Percentiles rank a stretch among this genome's conserved stretches.
phyloP scores from a whole-genome alignment of 306 rosid species.

The Lathyrus sativus region DNA sequence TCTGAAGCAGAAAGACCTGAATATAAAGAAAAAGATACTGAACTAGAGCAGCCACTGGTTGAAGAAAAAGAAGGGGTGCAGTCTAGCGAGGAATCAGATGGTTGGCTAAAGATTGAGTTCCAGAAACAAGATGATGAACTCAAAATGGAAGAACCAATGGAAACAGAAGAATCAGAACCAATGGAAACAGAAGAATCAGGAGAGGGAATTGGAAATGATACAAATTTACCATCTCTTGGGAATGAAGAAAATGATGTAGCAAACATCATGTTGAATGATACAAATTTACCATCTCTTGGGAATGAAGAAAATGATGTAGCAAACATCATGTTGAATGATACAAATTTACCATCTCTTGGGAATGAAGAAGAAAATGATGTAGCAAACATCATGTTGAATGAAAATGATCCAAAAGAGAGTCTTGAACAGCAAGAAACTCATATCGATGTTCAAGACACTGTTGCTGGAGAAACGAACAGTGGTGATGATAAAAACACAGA shows the following conservation, averaged over 20 bases:
- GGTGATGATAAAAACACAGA: too few species aligned
- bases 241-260: constrained; percentile 25
- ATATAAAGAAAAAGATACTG: constrained; percentile 5
- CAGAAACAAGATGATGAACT: constrained; percentile 31
- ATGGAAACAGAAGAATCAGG: background rate
- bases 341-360: background rate
- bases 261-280: background rate
- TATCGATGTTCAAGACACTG: background rate
- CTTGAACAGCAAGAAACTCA: background rate
- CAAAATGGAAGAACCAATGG: background rate
- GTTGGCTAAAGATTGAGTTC: constrained; percentile 23
- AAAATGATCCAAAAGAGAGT: constrained; percentile 10
- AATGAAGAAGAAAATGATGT: constrained; percentile 29
- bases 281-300: background rate
- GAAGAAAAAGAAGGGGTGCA: constrained; percentile 38
- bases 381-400: background rate
- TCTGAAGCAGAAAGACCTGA: background rate
- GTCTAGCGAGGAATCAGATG: constrained; percentile 32
- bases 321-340: background rate
- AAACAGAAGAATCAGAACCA: background rate
- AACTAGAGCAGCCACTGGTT: constrained; percentile 10
- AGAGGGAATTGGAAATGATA: background rate
- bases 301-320: constrained; percentile 25
- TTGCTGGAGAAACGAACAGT: background rate
- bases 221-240: background rate